Conservation (phyloP, 805 yeast genomes). For the Wickerhamomyces silvicola region DNA sequence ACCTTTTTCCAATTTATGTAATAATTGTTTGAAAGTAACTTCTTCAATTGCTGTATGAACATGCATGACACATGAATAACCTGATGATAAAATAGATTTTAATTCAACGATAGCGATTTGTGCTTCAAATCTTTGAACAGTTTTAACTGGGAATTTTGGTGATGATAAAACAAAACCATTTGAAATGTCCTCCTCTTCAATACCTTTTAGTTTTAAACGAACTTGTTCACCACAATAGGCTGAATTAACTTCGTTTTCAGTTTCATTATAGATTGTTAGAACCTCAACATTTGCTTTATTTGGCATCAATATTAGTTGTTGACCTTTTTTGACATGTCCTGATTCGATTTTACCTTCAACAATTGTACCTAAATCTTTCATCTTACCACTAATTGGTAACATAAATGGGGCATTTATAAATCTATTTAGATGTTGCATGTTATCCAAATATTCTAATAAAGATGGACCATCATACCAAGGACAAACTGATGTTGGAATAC, state of each 20-base stretch:
- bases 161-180: constrained; percentile 91
- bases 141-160: constrained; percentile 79
- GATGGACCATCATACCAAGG: constrained; percentile 97
- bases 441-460: constrained; percentile 81
- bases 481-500: constrained; percentile 61
- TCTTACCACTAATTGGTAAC: constrained; percentile 91
- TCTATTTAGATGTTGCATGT: constrained; percentile 75
- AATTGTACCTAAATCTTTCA: constrained; percentile 95
- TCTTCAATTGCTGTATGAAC: constrained; percentile 98
- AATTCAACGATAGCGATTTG: constrained; percentile 96
- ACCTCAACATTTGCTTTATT: constrained; percentile 81
- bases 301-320: constrained; percentile 82
- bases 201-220: constrained; percentile 84
- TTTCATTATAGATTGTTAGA: constrained; percentile 82
- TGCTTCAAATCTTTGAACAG: constrained; percentile 88
- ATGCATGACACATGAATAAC: constrained; percentile 98
- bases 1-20: constrained; percentile 93
- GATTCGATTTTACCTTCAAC: constrained; percentile 98
- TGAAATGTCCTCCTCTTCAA: constrained; percentile 94
- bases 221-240: constrained; percentile 98
- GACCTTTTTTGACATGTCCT: constrained; percentile 83
- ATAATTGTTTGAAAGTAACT: constrained; percentile 70
- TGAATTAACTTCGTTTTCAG: constrained; percentile 86
- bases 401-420: constrained; percentile 92
- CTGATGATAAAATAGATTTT: constrained; percentile 89